Evolutionary conservation across 1,139 yeast species (phyloP).

Genomic region (Candida tetrigidarum): DNA sequence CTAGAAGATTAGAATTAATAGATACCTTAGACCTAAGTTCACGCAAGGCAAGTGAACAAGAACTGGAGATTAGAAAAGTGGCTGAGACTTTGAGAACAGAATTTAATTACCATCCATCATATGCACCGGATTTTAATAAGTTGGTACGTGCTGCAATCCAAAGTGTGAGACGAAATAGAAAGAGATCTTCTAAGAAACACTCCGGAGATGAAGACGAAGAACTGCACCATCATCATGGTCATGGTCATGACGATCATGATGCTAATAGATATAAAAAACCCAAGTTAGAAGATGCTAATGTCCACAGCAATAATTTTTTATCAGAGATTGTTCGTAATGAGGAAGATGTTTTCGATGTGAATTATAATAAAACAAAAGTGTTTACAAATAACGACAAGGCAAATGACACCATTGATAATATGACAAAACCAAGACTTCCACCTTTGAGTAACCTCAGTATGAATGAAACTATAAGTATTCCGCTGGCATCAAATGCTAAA

Average conservation of each 20-base stretch:
- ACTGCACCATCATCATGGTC: too few relatives aligned
- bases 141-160: conserved; percentile 94
- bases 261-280: conserved; percentile 4
- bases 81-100: conserved; percentile 78
- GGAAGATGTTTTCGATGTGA: conserved; percentile 37
- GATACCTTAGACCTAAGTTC: conserved; percentile 78
- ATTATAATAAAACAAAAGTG: conserved; percentile 35
- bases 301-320: conserved; percentile 24
- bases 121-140: conserved; percentile 77
- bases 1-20: conserved; percentile 84
- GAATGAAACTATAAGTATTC: conserved; percentile 13
- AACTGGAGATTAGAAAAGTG: conserved; percentile 72
- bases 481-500: conserved; percentile 23
- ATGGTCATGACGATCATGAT: conserved; percentile 1
- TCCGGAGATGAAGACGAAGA: conserved; percentile 5
- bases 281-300: not conserved
- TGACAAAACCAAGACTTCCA: conserved; percentile 40
- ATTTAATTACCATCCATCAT: conserved; percentile 65
- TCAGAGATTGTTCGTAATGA: conserved; percentile 42
- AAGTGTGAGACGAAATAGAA: conserved; percentile 50
- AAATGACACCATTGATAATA: conserved; percentile 39
- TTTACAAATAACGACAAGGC: conserved; percentile 41
- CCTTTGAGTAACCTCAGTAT: conserved; percentile 17
- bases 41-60: conserved; percentile 92
- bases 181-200: conserved; percentile 39